Conservation (phyloP, 176 grass and related monocot genomes). For the Bromus sterilis region DNA sequence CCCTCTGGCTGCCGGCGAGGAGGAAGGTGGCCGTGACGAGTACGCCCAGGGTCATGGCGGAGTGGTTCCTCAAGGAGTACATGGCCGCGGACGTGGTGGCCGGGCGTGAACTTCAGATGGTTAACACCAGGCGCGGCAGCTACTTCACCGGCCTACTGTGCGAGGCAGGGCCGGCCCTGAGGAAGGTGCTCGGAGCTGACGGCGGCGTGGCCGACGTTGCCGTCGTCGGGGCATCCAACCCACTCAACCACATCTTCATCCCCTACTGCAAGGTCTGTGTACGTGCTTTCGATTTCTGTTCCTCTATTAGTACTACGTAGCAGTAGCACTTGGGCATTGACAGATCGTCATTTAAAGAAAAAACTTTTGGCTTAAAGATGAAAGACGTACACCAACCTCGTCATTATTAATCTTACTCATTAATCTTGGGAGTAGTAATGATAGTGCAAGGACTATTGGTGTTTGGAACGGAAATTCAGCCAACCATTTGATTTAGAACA, state of each 20-base stretch:
- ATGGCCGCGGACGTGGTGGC: slow-evolving; percentile 49
- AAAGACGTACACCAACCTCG: too few species aligned
- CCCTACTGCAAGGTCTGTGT: slow-evolving; percentile 62
- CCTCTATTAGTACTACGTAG: too few species aligned
- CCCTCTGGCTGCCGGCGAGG: slow-evolving; percentile 21
- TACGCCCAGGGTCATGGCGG: slow-evolving; percentile 61
- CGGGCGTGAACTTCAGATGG: slow-evolving; percentile 48
- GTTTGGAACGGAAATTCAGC: too few species aligned
- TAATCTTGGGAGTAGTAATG: too few species aligned
- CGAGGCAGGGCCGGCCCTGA: neutral
- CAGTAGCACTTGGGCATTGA: too few species aligned
- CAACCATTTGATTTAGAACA: too few species aligned
- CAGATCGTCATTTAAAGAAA: too few species aligned
- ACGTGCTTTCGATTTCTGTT: too few species aligned
- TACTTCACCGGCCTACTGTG: slow-evolving; percentile 65
- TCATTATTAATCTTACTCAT: too few species aligned
- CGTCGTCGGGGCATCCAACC: slow-evolving; percentile 25
- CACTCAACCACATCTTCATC: slow-evolving; percentile 22
- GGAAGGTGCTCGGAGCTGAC: slow-evolving; percentile 12
- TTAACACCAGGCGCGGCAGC: slow-evolving; percentile 1
- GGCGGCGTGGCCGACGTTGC: slow-evolving; percentile 31
- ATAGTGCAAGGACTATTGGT: too few species aligned
- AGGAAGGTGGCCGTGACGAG: slow-evolving; percentile 51
- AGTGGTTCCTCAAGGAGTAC: slow-evolving; percentile 69
- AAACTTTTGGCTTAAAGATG: too few species aligned